A percentile compares a stretch with the other conserved stretches of the same genome.
phyloP scores from a whole-genome alignment of 805 yeast genomes.

The Lachancea fermentati region DNA sequence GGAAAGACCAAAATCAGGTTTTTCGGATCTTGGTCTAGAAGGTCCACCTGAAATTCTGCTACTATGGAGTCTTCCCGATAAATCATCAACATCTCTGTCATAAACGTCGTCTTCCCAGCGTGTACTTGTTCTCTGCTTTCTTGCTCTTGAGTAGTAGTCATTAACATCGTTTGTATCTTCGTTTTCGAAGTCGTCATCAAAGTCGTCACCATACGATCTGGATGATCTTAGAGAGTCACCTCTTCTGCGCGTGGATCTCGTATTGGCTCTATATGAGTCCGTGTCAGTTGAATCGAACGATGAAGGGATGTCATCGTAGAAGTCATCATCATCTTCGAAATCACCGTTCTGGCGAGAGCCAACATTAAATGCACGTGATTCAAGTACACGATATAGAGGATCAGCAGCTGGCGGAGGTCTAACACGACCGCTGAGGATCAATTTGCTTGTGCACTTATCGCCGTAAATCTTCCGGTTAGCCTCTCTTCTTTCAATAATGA shows the following conservation, averaged over 20 bases:
- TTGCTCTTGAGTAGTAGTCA: conserved; percentile 34
- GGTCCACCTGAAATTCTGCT: conserved; percentile 35
- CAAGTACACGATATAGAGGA: conserved; percentile 76
- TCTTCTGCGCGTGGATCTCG: conserved; percentile 27
- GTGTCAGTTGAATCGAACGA: conserved; percentile 36
- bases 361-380: conserved; percentile 73
- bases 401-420: conserved; percentile 91
- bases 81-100: conserved; percentile 44
- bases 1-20: conserved; percentile 34
- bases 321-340: conserved; percentile 61
- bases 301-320: conserved; percentile 52
- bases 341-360: conserved; percentile 42
- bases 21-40: conserved; percentile 38
- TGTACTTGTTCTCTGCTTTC: conserved; percentile 30
- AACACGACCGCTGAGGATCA: conserved; percentile 78
- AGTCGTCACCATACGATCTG: conserved; percentile 24
- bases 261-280: conserved; percentile 20
- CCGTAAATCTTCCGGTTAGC: conserved; percentile 96
- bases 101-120: conserved; percentile 88
- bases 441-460: conserved; percentile 77
- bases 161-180: conserved; percentile 38
- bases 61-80: conserved; percentile 35
- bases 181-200: conserved; percentile 23
- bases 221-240: conserved; percentile 21
- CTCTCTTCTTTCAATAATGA: conserved; percentile 93